phyloP scores from a whole-genome alignment of 2,329 filamentous ascomycete species.

The Fusarium newnesense region DNA sequence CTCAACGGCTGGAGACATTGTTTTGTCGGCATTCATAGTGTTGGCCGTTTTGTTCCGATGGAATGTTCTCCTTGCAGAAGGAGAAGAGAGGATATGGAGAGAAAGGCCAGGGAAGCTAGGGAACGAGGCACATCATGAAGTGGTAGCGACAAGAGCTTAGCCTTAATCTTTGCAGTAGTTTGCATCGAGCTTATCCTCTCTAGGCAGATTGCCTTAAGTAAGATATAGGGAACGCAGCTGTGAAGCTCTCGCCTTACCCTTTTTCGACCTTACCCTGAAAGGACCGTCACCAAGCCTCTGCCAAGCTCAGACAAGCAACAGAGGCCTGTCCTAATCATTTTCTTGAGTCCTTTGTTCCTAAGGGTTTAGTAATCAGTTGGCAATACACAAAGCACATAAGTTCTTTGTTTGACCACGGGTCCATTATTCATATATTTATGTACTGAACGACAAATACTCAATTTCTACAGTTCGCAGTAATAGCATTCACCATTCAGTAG shows the following conservation, averaged over 20 bases:
- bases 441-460: rapidly evolving
- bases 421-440: rapidly evolving
- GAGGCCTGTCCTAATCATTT: no score
- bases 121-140: not conserved
- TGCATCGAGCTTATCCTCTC: rapidly evolving
- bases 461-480: rapidly evolving
- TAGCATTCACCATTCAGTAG: no score
- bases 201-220: rapidly evolving
- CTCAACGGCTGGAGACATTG: not conserved
- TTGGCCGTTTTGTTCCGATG: not conserved
- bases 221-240: not conserved
- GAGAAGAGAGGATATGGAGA: not conserved
- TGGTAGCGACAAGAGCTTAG: rapidly evolving
- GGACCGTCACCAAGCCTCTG: no score
- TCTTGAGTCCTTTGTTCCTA: rapidly evolving
- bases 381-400: no score
- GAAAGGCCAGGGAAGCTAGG: not conserved
- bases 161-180: rapidly evolving
- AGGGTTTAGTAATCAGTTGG: rapidly evolving
- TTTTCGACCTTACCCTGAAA: rapidly evolving
- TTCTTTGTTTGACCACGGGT: rapidly evolving
- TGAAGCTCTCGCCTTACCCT: not conserved
- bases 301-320: not conserved
- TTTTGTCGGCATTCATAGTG: not conserved
- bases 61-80: not conserved